Percentiles rank a stretch among this genome's conserved stretches.
Conservation (phyloP, 345 rosid genomes). For the Brassica nigra region DNA sequence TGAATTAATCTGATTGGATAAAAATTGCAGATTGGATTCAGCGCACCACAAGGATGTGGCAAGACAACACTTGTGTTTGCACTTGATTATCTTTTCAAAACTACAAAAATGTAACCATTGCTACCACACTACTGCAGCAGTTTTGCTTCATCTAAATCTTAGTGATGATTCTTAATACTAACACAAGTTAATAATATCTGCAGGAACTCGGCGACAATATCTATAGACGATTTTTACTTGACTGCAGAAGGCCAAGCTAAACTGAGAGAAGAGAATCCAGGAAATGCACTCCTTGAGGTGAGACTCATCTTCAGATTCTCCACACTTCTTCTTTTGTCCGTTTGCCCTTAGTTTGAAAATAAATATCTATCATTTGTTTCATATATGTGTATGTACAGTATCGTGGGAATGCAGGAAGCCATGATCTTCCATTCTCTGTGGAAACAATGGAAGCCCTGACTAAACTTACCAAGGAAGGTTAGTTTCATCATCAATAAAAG, state of each 20-base stretch:
- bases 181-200: slow-evolving; percentile 11
- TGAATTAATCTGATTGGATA: not conserved
- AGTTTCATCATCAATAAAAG: slow-evolving; percentile 18
- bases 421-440: slow-evolving; percentile 82
- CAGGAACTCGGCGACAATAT: slow-evolving; percentile 86
- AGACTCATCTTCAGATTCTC: slow-evolving; percentile 18
- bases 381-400: slow-evolving; percentile 43
- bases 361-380: not conserved
- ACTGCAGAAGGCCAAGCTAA: slow-evolving; percentile 85
- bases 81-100: slow-evolving; percentile 75
- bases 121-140: not conserved
- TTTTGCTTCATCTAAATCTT: not conserved
- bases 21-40: slow-evolving; percentile 84
- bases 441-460: slow-evolving; percentile 60
- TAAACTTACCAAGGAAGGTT: slow-evolving; percentile 78
- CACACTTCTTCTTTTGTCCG: not conserved
- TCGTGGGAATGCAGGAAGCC: slow-evolving; percentile 98
- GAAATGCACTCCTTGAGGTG: slow-evolving; percentile 88
- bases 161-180: slow-evolving; percentile 2
- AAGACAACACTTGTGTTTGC: slow-evolving; percentile 98
- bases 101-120: slow-evolving; percentile 67
- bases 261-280: slow-evolving; percentile 70
- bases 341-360: not conserved
- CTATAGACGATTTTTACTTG: slow-evolving; percentile 94
- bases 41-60: slow-evolving; percentile 99